These are phyloP conservation scores for Haberlea rhodopensis DNA, from an alignment of 257 asterid genomes.

Conservation along the genomic window DNA sequence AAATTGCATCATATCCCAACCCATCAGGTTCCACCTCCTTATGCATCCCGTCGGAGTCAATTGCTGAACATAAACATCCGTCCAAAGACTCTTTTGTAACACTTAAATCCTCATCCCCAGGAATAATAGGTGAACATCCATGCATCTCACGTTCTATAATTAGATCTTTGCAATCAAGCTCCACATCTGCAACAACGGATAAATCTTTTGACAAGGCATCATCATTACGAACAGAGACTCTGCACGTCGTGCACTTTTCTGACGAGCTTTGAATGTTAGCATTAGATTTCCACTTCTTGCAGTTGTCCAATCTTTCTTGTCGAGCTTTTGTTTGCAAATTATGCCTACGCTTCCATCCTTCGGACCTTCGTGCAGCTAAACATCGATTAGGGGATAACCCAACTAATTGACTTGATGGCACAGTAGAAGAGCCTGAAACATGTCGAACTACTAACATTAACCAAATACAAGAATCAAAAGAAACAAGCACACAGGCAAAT, in stretches of 20 bases:
- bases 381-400: conserved; percentile 53
- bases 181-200: conserved; percentile 37
- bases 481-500: not conserved
- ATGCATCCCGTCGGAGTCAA: conserved; percentile 32
- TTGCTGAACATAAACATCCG: conserved; percentile 50
- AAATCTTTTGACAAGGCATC: conserved; percentile 32
- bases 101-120: conserved; percentile 30
- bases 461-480: not conserved
- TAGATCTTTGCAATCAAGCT: conserved; percentile 37
- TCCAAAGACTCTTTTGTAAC: conserved; percentile 30
- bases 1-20: conserved; percentile 31
- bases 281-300: conserved; percentile 65
- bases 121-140: conserved; percentile 26
- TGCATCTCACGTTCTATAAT: conserved; percentile 33
- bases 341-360: conserved; percentile 76
- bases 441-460: conserved; percentile 22
- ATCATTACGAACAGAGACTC: conserved; percentile 36
- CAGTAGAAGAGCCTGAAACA: conserved; percentile 50
- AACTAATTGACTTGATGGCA: conserved; percentile 39
- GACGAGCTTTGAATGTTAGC: conserved; percentile 32
- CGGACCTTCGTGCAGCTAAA: conserved; percentile 60
- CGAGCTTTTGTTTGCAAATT: conserved; percentile 67
- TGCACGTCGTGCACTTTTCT: conserved; percentile 56
- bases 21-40: conserved; percentile 33
- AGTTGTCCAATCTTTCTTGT: conserved; percentile 57